Evolutionary conservation across 139 green algal species (phyloP), one percentile per base, ranked within the genome.

Genomic region (Zygnema circumcarinatum): DNA sequence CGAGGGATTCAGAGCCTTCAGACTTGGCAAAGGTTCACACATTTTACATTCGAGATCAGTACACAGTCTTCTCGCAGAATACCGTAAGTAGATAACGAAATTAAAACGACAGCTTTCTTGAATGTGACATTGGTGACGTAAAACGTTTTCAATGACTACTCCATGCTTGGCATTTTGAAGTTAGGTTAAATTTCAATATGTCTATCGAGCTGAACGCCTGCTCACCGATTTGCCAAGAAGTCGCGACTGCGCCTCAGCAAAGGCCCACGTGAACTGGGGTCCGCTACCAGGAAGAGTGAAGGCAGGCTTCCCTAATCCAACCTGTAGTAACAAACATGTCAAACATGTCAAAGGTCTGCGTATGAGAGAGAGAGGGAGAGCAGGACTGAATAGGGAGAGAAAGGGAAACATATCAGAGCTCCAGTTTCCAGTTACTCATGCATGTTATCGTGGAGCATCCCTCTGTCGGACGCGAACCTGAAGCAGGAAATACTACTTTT

Each of bases 261-360:
- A 91, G 2, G 25, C 73, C 32, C 47, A 42, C 1, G 67, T 91
- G 69, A 91, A 91, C 72, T 91, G 87, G 2, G 87, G 87, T 25
- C 87, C 87, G 1, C n/a, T n/a, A 11, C 87, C 87, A 1, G 87
- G 69, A 35, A 91, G 25, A 29, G 68, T 90, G 72, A 91, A 90
- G 33, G 40, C 87, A n/a, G 87, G 87, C 87, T 90, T 90, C 38
- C 87, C 87, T 42, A 90, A 76, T 33, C 87, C 87, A 20, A 91
- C 86, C 86, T 90, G 85, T 31, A 36, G 22, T 36, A 31, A 32
- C n/a, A n/a, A n/a, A n/a, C n/a, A n/a, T n/a, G n/a, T n/a, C n/a
- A n/a, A n/a, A n/a, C n/a, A n/a, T n/a, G n/a, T n/a, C n/a, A n/a
- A 72, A 72, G 29, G 56, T 72, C 29, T 29, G 29, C 56, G 56